phyloP scores from a whole-genome alignment of 176 grass and related monocot genomes.

The Rhipidocladum racemiflorum region DNA sequence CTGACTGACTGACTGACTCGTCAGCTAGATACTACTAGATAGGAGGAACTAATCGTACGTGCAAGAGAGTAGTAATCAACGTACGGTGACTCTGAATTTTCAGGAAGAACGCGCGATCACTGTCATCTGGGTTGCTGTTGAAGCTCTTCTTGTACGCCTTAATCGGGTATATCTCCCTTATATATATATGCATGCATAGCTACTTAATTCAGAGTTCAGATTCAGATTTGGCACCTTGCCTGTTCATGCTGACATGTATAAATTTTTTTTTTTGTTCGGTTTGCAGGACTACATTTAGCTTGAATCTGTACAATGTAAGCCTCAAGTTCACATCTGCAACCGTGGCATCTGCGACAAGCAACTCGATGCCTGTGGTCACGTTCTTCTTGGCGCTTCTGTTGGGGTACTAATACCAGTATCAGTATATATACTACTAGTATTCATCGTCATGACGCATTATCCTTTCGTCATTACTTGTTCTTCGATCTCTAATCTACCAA shows the following conservation, averaged over 20 bases:
- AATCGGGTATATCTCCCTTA: constrained; percentile 4
- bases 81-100: neutral
- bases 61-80: neutral
- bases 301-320: constrained; percentile 57
- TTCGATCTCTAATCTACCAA: neutral
- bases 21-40: too few relatives aligned
- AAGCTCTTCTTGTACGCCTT: constrained; percentile 80
- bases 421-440: too few relatives aligned
- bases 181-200: neutral
- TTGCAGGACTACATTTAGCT: constrained; percentile 48
- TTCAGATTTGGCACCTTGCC: neutral
- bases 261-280: neutral
- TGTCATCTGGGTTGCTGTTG: constrained; percentile 42
- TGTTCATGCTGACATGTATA: too few relatives aligned
- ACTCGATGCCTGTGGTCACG: constrained; percentile 62
- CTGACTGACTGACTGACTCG: too few relatives aligned
- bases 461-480: too few relatives aligned
- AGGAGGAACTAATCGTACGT: neutral
- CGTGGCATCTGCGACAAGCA: constrained; percentile 50
- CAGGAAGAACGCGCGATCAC: constrained; percentile 47
- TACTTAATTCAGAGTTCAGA: too few relatives aligned
- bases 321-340: constrained; percentile 69
- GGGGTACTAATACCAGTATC: constrained; percentile 31
- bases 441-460: too few relatives aligned
- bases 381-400: constrained; percentile 63